Percentiles rank a stretch among this genome's conserved stretches.
These are phyloP conservation scores for Poronia punctata DNA, from an alignment of 495 filamentous ascomycete species.

Conservation along the genomic window DNA sequence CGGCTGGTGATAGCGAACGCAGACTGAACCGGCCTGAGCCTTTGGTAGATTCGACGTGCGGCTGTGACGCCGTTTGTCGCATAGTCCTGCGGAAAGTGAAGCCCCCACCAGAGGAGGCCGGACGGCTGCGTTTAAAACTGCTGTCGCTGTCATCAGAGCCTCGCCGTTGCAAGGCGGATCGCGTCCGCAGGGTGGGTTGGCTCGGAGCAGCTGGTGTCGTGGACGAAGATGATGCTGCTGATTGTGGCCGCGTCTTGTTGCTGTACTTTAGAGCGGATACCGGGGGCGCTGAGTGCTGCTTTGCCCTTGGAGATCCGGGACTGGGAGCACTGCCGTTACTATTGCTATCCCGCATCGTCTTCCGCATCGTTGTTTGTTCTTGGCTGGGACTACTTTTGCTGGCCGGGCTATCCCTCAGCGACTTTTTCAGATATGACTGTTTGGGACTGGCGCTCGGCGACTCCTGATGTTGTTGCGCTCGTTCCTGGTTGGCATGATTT, in stretches of 20 bases:
- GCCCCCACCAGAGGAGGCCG: constrained; percentile 11
- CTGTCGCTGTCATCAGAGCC: constrained; percentile 42
- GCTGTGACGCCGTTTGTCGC: constrained; percentile 24
- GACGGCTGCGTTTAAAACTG: constrained; percentile 39
- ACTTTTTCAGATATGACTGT: constrained; percentile 30
- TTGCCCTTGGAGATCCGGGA: constrained; percentile 4
- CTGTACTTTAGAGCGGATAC: constrained; percentile 4
- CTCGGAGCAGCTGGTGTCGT: constrained; percentile 1
- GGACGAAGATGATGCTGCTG: too few relatives aligned
- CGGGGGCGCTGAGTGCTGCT: constrained; percentile 12
- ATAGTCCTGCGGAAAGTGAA: constrained; percentile 36
- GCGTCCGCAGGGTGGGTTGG: constrained; percentile 10
- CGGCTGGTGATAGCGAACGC: constrained; percentile 30
- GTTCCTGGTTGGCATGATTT: constrained; percentile 35
- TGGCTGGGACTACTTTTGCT: constrained; percentile 16
- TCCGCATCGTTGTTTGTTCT: constrained; percentile 25
- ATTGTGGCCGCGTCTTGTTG: constrained; percentile 1
- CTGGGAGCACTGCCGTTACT: too few relatives aligned
- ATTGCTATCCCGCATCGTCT: constrained; percentile 32
- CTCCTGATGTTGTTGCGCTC: constrained; percentile 27
- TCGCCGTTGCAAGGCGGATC: constrained; percentile 26
- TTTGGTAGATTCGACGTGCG: constrained; percentile 10
- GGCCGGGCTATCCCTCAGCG: constrained; percentile 27
- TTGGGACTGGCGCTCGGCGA: constrained; percentile 2
- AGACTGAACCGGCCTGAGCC: constrained; percentile 32